Base-by-base conservation (phyloP, 768 basidiomycete genomes). In the Rhodotorula graminis region DNA sequence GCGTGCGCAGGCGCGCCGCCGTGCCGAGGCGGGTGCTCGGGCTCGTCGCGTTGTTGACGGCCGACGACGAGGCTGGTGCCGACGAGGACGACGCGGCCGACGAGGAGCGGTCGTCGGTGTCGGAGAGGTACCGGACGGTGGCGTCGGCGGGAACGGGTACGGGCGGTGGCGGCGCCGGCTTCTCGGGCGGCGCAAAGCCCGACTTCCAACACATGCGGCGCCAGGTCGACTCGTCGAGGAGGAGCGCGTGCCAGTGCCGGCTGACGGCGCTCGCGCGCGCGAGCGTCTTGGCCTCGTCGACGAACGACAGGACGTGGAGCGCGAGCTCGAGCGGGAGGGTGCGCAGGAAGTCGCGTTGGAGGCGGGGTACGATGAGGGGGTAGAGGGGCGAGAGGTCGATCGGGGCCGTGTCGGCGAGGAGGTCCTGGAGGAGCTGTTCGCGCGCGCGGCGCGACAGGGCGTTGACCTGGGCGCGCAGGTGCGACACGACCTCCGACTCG, bases 181-280 rank as follows among this genome's bases (percentile, higher is more conserved):
- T 7, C 14, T 29, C 66, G 57, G 31, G 49, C 57, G 52, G 72
- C 16, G 76, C 80, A 65, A 83, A 90, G 12, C 84, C 84, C 78
- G 87, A 85, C 27, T 82, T 77, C 19, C 82, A 80, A 78, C 89
- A 92, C 87, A 95, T 86, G 19, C 84, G 77, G 80, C 86, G 88
- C 94, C 93, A 97, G 19, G 91, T 83, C 73, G 83, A 85, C 74
- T 94, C 91, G 77, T 93, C 92, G 58, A 84, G 81, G 14, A 88
- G 84, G 12, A 96, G 84, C 25, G 80, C 81, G 23, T 84, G 81
- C 94, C 94, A 97, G 61, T 84, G 84, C 65, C 83, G 82, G 76
- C 88, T 89, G 42, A 94, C 93, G 47, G 85, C 84, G 53, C 85
- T 83, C 0, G 89, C 89, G 19, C 90, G 83, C 0, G 87, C 83